Base-by-base conservation (phyloP, 2,329 filamentous ascomycete genomes). In the Trichophyton verrucosum region DNA sequence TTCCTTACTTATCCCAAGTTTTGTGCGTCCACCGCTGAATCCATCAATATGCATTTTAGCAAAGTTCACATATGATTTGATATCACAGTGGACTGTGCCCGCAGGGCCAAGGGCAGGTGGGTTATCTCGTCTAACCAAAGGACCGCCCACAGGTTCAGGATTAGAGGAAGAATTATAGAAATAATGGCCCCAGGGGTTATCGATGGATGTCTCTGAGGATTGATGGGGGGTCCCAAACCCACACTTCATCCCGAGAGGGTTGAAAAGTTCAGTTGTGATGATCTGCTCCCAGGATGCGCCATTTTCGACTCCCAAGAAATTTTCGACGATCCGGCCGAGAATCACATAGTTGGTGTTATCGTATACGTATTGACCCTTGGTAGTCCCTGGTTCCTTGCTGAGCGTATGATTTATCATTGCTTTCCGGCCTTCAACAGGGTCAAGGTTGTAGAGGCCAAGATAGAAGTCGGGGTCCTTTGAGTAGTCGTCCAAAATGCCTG, bases 281-380 rank as follows among this genome's bases (percentile, higher is more conserved):
- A 61, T 62, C 17, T 61, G 36, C 24, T 62, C 61, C 59, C 53
- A 61, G 8, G 61, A 61, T 2, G n/a, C 15, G 8, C 36, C 36
- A 22, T 51, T 58, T 15, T 61, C 30, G 15, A 30, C 51, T 17
- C 53, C 24, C 13, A 42, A 17, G 24, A 61, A 61, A 13, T 55
- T 62, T 24, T 62, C 59, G 47, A 62, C 47, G 33, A 61, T 49
- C 17, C 11, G 47, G 33, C 59, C 61, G 7, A 62, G 61, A 55
- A 62, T 55, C 17, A 61, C 24, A 27, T 62, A 62, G 47, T 62
- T 62, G 33, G 59, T 58, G n/a, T 60, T 62, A 36, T 58, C 61
- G 30, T 62, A 62, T 33, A 38, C 44, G 24, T 58, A 61, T 58
- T 61, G 30, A 5, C 58, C 59, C n/a, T 13, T 42, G 8, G 27